These are phyloP conservation scores for Syzygium jambos DNA, from an alignment of 345 rosid species.

Conservation along the genomic window DNA sequence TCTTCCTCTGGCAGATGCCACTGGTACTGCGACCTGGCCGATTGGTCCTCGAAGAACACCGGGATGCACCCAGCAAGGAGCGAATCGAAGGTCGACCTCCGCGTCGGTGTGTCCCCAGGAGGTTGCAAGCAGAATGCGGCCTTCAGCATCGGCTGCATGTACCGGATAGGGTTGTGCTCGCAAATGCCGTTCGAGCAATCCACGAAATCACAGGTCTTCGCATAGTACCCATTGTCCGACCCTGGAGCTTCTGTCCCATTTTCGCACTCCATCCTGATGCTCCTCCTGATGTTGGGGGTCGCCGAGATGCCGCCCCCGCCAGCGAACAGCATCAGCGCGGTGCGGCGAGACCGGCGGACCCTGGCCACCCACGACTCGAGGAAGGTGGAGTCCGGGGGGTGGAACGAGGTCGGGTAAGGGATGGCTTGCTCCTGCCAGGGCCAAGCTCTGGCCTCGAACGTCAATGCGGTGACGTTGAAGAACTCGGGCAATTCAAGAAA, in stretches of 20 bases:
- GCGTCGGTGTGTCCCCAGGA: constrained; percentile 81
- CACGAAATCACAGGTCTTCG: constrained; percentile 55
- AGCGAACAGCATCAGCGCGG: constrained; percentile 61
- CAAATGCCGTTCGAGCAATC: constrained; percentile 90
- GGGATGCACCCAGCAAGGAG: constrained; percentile 88
- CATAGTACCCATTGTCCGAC: constrained; percentile 1
- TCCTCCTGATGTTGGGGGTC: constrained; percentile 62
- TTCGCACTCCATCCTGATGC: constrained; percentile 74
- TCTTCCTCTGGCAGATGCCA: constrained; percentile 70
- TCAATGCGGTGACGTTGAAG: constrained; percentile 64
- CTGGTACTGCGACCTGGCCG: constrained; percentile 58
- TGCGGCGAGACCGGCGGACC: constrained; percentile 46
- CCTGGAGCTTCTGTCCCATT: constrained; percentile 5
- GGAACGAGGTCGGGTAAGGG: constrained; percentile 90
- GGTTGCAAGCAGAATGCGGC: constrained; percentile 85
- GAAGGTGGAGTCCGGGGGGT: constrained; percentile 55
- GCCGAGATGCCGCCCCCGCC: constrained; percentile 74
- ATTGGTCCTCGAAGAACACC: constrained; percentile 78
- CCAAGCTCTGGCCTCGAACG: constrained; percentile 62
- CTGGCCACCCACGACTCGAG: constrained; percentile 64
- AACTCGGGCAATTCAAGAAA: constrained; percentile 75
- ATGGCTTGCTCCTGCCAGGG: constrained; percentile 93
- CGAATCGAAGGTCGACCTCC: constrained; percentile 79
- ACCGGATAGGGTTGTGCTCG: constrained; percentile 79
- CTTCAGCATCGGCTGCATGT: constrained; percentile 72